Percentiles rank a stretch among this genome's conserved stretches.
phyloP scores from a whole-genome alignment of 116 monocot genomes.

The Zostera marina region DNA sequence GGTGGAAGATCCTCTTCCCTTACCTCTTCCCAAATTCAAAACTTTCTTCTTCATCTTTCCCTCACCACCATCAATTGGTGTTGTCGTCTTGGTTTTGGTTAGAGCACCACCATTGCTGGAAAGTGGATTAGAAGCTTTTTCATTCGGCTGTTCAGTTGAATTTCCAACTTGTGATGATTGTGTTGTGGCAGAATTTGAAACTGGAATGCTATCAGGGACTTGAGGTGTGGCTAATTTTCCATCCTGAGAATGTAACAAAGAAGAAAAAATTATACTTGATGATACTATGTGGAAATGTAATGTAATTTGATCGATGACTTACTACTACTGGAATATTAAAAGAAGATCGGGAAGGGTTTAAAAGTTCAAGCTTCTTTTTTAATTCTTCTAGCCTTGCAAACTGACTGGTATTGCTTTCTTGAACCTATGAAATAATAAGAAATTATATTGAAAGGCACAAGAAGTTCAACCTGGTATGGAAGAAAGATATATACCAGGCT shows the following conservation, averaged over 20 bases:
- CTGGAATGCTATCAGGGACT: neutral
- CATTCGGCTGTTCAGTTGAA: conserved; percentile 6
- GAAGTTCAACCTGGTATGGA: neutral
- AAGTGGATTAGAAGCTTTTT: conserved; percentile 1
- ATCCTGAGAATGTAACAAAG: neutral
- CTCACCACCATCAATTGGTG: conserved; percentile 6
- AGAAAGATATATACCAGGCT: conserved; percentile 33
- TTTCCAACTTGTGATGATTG: conserved; percentile 10
- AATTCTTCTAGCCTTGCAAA: conserved; percentile 78
- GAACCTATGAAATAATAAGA: conserved; percentile 31
- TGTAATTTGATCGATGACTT: conserved; percentile 11
- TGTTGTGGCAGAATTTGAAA: conserved; percentile 9
- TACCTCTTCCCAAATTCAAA: conserved; percentile 45
- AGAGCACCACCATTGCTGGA: conserved; percentile 4
- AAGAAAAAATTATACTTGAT: neutral
- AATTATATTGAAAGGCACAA: neutral
- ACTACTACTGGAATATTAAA: conserved; percentile 53
- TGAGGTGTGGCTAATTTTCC: neutral
- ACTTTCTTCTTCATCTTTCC: conserved; percentile 43
- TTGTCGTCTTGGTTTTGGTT: conserved; percentile 6
- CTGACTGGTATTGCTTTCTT: conserved; percentile 71
- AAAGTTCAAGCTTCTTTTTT: conserved; percentile 67
- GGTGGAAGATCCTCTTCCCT: conserved; percentile 47
- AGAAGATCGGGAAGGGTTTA: conserved; percentile 55
- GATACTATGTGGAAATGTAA: neutral